These are phyloP conservation scores for Lolium perenne DNA, from an alignment of 176 grass and related monocot species.

Conservation along the genomic window DNA sequence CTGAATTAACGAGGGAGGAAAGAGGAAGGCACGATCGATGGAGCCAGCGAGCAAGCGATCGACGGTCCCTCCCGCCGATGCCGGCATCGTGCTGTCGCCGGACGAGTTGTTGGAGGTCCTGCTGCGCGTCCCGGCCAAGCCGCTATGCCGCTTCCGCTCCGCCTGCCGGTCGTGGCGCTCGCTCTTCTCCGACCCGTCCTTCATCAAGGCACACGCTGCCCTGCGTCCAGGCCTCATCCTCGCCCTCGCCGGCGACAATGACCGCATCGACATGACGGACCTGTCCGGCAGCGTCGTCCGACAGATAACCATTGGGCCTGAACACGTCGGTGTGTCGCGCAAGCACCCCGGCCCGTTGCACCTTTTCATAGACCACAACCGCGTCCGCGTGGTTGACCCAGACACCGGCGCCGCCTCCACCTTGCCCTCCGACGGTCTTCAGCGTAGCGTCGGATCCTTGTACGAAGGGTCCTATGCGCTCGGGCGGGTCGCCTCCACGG, in stretches of 20 bases:
- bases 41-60: background rate
- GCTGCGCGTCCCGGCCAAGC: too few relatives aligned
- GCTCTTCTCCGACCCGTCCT: too few relatives aligned
- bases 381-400: background rate
- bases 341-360: background rate
- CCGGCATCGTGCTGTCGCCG: background rate
- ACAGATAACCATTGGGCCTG: too few relatives aligned
- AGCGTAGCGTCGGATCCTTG: too few relatives aligned
- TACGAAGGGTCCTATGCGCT: background rate
- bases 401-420: background rate
- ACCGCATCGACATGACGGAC: background rate
- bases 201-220: background rate
- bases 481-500: background rate
- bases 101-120: background rate
- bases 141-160: background rate
- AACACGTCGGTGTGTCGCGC: too few relatives aligned
- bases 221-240: background rate
- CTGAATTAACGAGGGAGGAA: too few relatives aligned
- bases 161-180: background rate
- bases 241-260: background rate
- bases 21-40: background rate
- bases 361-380: too few relatives aligned
- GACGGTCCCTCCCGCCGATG: background rate
- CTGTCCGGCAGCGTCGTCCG: too few relatives aligned
- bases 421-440: background rate